Evolutionary conservation across 768 basidiomycete genomes (phyloP), one percentile per base, ranked within the genome.

Genomic region (Boletus tylopilopsis): DNA sequence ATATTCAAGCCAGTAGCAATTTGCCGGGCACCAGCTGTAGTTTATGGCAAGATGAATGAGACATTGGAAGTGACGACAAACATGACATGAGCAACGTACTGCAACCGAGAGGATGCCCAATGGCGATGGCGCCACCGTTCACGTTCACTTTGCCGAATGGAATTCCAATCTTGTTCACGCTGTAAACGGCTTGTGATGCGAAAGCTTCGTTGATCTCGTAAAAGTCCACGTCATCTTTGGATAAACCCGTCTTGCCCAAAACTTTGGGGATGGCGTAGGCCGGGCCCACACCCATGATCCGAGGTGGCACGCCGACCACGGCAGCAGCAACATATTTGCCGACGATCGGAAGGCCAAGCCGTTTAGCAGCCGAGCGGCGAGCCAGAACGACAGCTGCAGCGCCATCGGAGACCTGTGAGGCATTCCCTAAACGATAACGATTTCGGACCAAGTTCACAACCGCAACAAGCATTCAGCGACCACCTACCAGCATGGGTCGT

Each of bases 201-300:
- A 93, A 94, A 25, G 92, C 91, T 68, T 93, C 91, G 65, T 94
- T 94, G 69, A 92, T 91, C 71, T 94, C 90, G 70, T 74, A 95
- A 64, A 94, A 90, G 71, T 95, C 92, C 57, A 95, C 73, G 59
- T 94, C 93, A 39, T 79, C 71, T 51, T 75, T 72, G 36, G 70
- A 65, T 41, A 94, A 73, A 15, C 89, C 87, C 2, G 79, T 74
- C 60, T 80, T 77, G 58, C 78, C 74, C 49, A 94, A 81, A 24
- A 76, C 76, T 50, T 80, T 79, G 37, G 92, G 91, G 56, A 94
- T 90, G 39, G 92, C 94, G 67, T 79, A 87, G 30, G 89, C 89
- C 2, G 93, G 93, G 46, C 93, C 93, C 60, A 95, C 82, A 61
- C 92, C 92, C 90, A 93, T 94, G 66, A 93, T 82, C 54, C 81